Evolutionary conservation across 148 eudicot genomes (phyloP), one percentile per base, ranked within the genome.

Genomic region (Fagopyrum tataricum): DNA sequence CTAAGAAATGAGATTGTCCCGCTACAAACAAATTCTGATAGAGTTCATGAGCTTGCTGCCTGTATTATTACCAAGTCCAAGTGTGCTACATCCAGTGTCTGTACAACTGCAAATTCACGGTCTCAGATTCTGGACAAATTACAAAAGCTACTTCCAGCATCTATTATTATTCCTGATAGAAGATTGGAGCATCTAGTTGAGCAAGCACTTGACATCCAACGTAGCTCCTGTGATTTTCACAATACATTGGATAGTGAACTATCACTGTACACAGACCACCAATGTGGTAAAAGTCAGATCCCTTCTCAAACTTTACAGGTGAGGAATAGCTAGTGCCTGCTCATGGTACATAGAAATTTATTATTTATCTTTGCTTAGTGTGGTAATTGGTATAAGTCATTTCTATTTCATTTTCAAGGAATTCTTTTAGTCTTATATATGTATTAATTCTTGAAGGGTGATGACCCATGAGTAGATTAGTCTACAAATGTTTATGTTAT

Each of bases 261-360:
- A 78, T 90, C 97, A 44, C 76, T 92, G 78, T 89, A 84, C 70
- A 59, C 87, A 59, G 96, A 92, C 76, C 97, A 92, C 79, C 85
- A 79, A 47, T 92, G 97, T 87, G 97, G 96, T 72, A 90, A 81
- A 81, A 86, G 82, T 76, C 83, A 81, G 78, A 90, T 92, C 72
- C 97, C 97, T 83, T 82, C 80, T 51, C 89, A 83, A 71, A 86
- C 97, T 56, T 77, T 82, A 68, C 91, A 92, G 97, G 97, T 90
- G 42, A 72, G 78, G 58, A 70, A 64, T 37, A 37, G 18, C 69
- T 13, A 64, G 43, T 64, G 43, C 20, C 18, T 64, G 69, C 5
- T 31, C 8, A 1, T 64, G 43, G 43, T 64, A 14, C 44, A 31
- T 64, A 37, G 69, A 64, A 64, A 13, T 23, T 61, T 61, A 26